Evolutionary conservation across 1,284 basidiomycete species (phyloP), one percentile per base, ranked within the genome.

Genomic region (Neolentinus lepideus): DNA sequence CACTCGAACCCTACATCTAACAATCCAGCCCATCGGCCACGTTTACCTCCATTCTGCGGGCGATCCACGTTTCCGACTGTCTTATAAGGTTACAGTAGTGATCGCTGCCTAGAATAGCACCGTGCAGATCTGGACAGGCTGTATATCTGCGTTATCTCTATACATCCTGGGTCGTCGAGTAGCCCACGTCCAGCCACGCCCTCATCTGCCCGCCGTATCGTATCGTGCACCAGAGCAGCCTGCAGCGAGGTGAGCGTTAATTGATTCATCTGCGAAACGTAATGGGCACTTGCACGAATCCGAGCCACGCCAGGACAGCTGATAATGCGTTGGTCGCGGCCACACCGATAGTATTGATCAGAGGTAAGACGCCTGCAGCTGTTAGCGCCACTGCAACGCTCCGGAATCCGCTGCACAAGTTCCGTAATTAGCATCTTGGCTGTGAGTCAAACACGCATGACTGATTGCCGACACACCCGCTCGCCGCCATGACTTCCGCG

Each of bases 291-390:
- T 55, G 81, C 79, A 61, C 65, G 58, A 74, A 78, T n/a, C 77
- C 79, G 1, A 74, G 2, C 66, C 76, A 68, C 1, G 71, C 71
- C 6, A 81, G 54, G 2, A 69, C 50, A 0, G 78, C 76, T 0
- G 76, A 67, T 12, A 81, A 62, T 0, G 72, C 73, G 64, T 82
- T 75, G 0, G 84, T 84, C 56, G 69, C 69, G 0, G 76, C 75
- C 14, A 84, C 73, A 8, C 84, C 83, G 27, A 85, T 75, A 0
- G 60, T 62, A 26, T 84, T 67, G 54, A 85, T 72, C 43, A 78
- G 66, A 0, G 85, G 83, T 2, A 85, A 64, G 29, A 80, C 72
- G 14, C 68, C 69, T 0, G 76, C 70, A 0, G 72, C 71, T 2
- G 69, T 64, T 0, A 70, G 58, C 0, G 77, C 69, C 2, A 75